These are phyloP conservation scores for Ogataea polymorpha DNA, from an alignment of 805 yeast genomes.

Conservation along the genomic window DNA sequence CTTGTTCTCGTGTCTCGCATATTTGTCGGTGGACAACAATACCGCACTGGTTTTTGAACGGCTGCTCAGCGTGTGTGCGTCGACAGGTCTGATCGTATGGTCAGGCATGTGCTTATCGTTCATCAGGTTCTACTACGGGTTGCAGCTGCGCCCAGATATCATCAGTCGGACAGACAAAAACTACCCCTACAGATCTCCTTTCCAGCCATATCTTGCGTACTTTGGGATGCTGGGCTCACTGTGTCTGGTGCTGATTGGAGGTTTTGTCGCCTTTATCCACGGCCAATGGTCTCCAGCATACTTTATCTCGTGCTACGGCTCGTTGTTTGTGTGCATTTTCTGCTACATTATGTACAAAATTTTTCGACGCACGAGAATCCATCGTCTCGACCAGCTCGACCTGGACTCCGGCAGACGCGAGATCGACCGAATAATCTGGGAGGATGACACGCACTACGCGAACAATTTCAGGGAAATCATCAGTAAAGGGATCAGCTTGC, in stretches of 20 bases:
- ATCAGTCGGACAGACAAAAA: conserved; percentile 50
- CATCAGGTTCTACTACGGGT: conserved; percentile 52
- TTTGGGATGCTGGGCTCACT: conserved; percentile 45
- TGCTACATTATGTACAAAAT: conserved; percentile 51
- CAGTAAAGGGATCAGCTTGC: conserved; percentile 18
- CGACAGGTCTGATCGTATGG: conserved; percentile 81
- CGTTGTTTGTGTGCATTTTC: conserved; percentile 41
- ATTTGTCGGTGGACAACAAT: conserved; percentile 51
- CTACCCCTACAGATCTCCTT: conserved; percentile 54
- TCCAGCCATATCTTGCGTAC: conserved; percentile 53
- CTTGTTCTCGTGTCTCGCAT: conserved; percentile 57
- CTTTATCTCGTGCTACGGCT: conserved; percentile 54
- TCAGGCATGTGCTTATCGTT: conserved; percentile 58
- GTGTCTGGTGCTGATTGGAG: conserved; percentile 43
- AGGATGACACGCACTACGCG: conserved; percentile 51
- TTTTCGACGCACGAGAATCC: conserved; percentile 59
- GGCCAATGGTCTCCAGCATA: conserved; percentile 48
- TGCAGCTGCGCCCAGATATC: conserved; percentile 53
- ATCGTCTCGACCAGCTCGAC: conserved; percentile 70
- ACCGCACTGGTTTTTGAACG: conserved; percentile 66
- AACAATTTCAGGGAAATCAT: conserved; percentile 33
- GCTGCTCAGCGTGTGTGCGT: conserved; percentile 63
- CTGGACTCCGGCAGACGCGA: conserved; percentile 83
- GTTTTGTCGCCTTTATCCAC: conserved; percentile 48
- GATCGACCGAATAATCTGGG: conserved; percentile 78